These are phyloP conservation scores for Fusarium miscanthi DNA, from an alignment of 2,329 filamentous ascomycete species.

Conservation along the genomic window DNA sequence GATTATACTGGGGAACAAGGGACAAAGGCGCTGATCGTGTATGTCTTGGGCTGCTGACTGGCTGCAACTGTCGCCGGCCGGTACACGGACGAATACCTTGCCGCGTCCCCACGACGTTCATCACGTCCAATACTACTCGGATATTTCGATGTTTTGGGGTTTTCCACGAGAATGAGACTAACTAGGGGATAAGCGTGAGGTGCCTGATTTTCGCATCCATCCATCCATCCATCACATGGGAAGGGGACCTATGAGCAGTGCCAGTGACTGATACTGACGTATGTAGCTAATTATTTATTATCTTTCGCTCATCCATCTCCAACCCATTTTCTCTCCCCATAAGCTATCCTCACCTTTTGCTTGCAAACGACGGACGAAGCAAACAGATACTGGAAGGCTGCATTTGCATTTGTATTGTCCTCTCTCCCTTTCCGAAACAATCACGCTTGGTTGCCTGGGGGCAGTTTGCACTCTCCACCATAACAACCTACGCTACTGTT, in stretches of 20 bases:
- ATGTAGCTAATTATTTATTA: conserved; percentile 7
- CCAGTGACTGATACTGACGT: conserved; percentile 11
- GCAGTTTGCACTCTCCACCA: background rate
- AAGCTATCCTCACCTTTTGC: background rate
- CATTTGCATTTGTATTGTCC: background rate
- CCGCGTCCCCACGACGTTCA: conserved; percentile 10
- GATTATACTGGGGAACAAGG: conserved; percentile 4
- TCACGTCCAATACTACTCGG: background rate
- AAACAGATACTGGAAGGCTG: conserved; percentile 1
- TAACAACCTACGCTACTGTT: background rate
- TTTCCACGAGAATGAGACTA: background rate
- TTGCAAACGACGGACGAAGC: conserved; percentile 1
- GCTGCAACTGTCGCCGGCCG: conserved; percentile 15
- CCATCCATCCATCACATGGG: background rate
- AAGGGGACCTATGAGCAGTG: background rate
- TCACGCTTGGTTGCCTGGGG: background rate
- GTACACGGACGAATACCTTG: conserved; percentile 26
- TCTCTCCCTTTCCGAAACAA: background rate
- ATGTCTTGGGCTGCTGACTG: conserved; percentile 21
- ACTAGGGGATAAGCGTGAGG: background rate
- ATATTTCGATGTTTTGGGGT: conserved; percentile 9
- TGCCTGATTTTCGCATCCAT: background rate
- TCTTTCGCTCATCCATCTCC: conserved; percentile 1
- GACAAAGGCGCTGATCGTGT: conserved; percentile 19
- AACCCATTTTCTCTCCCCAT: background rate